A percentile compares a stretch with the other conserved stretches of the same genome.
phyloP scores from a whole-genome alignment of 495 filamentous ascomycete species.

The Apiosordaria backusii region DNA sequence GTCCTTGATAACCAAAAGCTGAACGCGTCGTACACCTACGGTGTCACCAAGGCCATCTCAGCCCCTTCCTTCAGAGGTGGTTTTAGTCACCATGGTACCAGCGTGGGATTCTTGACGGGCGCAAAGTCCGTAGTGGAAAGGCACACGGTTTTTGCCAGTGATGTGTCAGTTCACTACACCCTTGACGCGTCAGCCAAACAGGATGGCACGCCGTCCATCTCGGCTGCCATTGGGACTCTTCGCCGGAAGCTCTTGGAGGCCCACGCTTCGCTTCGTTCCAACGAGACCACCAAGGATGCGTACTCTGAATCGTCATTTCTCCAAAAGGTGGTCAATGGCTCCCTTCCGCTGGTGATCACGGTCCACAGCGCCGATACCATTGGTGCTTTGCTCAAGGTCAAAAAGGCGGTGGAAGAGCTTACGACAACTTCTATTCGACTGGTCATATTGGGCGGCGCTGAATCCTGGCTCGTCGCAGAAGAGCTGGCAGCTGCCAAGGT shows the following conservation, averaged over 20 bases:
- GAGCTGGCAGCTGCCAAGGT: slow-evolving; percentile 45
- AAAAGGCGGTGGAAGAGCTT: slow-evolving; percentile 31
- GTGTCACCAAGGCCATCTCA: slow-evolving; percentile 47
- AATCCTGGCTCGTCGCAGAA: slow-evolving; percentile 46
- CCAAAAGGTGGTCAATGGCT: slow-evolving; percentile 37
- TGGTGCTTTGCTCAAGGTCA: slow-evolving; percentile 39
- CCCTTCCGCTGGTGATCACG: slow-evolving; percentile 38
- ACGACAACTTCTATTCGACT: slow-evolving; percentile 32
- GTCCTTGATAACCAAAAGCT: slow-evolving; percentile 45
- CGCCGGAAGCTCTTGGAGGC: slow-evolving; percentile 43
- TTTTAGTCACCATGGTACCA: slow-evolving; percentile 42
- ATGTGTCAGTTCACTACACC: slow-evolving; percentile 47
- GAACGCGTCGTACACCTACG: slow-evolving; percentile 39
- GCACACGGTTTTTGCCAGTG: slow-evolving; percentile 38
- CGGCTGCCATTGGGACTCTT: slow-evolving; percentile 37
- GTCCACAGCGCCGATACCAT: slow-evolving; percentile 47
- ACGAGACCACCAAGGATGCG: slow-evolving; percentile 28
- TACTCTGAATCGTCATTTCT: slow-evolving; percentile 42
- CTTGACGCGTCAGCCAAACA: slow-evolving; percentile 34
- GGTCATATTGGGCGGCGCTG: slow-evolving; percentile 48
- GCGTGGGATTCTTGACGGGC: slow-evolving; percentile 45
- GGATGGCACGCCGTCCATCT: slow-evolving; percentile 35
- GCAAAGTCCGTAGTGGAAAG: slow-evolving; percentile 32
- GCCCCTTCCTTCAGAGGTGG: slow-evolving; percentile 36
- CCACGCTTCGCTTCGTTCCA: slow-evolving; percentile 7